Conservation (phyloP, 2,329 filamentous ascomycete species). For the Nemania serpens region DNA sequence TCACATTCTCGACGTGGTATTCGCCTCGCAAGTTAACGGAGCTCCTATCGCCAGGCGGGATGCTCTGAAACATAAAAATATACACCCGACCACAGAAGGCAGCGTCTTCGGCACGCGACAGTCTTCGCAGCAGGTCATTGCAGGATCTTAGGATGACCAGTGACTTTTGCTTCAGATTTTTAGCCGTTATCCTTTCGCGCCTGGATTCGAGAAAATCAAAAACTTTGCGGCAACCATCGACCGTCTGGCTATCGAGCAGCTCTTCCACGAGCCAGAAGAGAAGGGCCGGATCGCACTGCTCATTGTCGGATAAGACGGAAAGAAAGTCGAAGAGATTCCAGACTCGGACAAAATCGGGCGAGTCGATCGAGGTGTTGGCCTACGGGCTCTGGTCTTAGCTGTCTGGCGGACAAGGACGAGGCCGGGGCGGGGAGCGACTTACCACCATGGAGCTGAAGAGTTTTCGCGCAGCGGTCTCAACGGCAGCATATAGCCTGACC, state of each 20-base stretch:
- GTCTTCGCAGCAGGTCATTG: conserved; percentile 88
- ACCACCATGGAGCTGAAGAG: conserved; percentile 82
- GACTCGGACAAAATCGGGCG: conserved; percentile 77
- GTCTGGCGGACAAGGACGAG: conserved; percentile 15
- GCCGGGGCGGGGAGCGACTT: conserved; percentile 43
- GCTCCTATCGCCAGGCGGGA: conserved; percentile 93
- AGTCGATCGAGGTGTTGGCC: conserved; percentile 76
- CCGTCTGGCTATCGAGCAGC: conserved; percentile 93
- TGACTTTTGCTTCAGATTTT: conserved; percentile 80
- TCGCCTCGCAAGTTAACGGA: conserved; percentile 96
- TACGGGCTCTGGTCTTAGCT: conserved; percentile 48
- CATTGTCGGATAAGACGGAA: conserved; percentile 83
- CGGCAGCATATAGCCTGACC: conserved; percentile 66
- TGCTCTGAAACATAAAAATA: conserved; percentile 98
- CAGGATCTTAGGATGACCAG: conserved; percentile 90
- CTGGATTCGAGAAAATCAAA: conserved; percentile 96
- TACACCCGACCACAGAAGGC: conserved; percentile 97
- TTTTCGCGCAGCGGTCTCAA: conserved; percentile 83
- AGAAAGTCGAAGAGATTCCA: conserved; percentile 95
- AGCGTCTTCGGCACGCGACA: conserved; percentile 95
- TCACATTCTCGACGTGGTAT: conserved; percentile 94
- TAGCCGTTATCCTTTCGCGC: conserved; percentile 82
- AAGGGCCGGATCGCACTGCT: conserved; percentile 76
- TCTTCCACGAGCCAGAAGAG: conserved; percentile 93
- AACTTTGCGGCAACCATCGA: conserved; percentile 84